These are phyloP conservation scores for Chaetomiaceae sp. DNA, from an alignment of 2,329 filamentous ascomycete species.

Conservation along the genomic window DNA sequence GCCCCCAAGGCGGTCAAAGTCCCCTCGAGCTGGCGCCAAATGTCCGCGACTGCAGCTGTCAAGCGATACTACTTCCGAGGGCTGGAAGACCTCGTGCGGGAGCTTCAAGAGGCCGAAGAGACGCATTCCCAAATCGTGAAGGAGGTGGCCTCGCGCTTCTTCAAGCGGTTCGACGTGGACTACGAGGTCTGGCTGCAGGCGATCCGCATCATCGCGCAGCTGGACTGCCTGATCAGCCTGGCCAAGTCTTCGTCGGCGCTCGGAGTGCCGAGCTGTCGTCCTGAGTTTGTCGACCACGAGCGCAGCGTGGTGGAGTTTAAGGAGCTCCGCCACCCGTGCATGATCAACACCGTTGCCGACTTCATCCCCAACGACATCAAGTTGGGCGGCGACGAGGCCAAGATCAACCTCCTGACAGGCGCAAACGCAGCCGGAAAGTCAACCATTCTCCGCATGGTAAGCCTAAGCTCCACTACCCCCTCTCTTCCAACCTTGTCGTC, in stretches of 20 bases:
- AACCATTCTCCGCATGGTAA: constrained; percentile 87
- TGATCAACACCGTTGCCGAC: constrained; percentile 80
- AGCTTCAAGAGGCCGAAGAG: constrained; percentile 90
- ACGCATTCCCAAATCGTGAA: constrained; percentile 87
- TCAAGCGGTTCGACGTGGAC: constrained; percentile 79
- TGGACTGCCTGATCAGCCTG: constrained; percentile 91
- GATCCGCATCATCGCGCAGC: constrained; percentile 83
- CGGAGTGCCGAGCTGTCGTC: constrained; percentile 82
- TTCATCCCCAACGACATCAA: constrained; percentile 95
- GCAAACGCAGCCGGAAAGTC: constrained; percentile 98
- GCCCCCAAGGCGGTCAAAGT: constrained; percentile 81
- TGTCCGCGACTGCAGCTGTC: constrained; percentile 86
- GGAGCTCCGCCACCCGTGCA: constrained; percentile 91
- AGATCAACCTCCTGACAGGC: constrained; percentile 87
- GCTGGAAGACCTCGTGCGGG: constrained; percentile 73
- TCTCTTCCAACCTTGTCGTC: constrained; percentile 13
- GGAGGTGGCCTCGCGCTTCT: constrained; percentile 79
- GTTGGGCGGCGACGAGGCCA: constrained; percentile 74
- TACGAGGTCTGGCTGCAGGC: constrained; percentile 82
- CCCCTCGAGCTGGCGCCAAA: constrained; percentile 86
- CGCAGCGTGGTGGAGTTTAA: constrained; percentile 86
- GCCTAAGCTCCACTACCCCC: constrained; percentile 28
- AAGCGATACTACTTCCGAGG: constrained; percentile 93
- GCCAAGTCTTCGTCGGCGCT: constrained; percentile 81
- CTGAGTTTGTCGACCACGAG: constrained; percentile 78